Percentiles rank a stretch among this genome's conserved stretches.
These are phyloP conservation scores for Talaromyces funiculosus DNA, from an alignment of 2,329 filamentous ascomycete genomes.

Conservation along the genomic window DNA sequence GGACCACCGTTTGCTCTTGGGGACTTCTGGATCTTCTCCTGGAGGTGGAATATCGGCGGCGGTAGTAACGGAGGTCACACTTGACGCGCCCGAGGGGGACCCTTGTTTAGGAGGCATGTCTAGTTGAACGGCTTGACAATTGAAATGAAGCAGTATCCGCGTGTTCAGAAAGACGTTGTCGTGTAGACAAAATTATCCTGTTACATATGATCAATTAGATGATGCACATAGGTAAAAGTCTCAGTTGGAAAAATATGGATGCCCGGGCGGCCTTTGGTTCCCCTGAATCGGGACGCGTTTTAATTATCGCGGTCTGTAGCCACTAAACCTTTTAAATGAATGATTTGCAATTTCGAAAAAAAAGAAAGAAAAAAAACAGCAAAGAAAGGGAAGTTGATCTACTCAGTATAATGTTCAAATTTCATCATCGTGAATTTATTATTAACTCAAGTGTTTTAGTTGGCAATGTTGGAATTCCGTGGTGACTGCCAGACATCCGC, in stretches of 20 bases:
- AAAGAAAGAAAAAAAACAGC: too few species aligned
- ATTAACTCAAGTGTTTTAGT: too few species aligned
- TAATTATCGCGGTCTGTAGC: neutral
- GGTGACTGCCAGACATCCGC: too few species aligned
- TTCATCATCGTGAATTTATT: too few species aligned
- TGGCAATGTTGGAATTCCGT: too few species aligned
- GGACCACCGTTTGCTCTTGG: conserved; percentile 24
- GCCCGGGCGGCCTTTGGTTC: neutral
- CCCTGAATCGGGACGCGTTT: neutral
- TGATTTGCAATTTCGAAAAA: neutral
- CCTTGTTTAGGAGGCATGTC: neutral
- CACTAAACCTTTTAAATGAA: neutral
- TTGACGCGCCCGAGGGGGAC: neutral
- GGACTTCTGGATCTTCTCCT: neutral
- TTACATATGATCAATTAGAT: neutral
- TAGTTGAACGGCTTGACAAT: neutral
- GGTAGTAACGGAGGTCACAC: neutral
- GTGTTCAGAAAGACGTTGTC: neutral
- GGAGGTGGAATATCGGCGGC: neutral
- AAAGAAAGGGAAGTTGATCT: neutral
- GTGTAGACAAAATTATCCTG: neutral
- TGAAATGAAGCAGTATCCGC: neutral
- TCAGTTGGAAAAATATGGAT: neutral
- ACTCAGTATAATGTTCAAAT: too few species aligned
- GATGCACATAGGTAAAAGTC: too few species aligned